phyloP scores from a whole-genome alignment of 345 rosid species.

The Sonneratia caseolaris region DNA sequence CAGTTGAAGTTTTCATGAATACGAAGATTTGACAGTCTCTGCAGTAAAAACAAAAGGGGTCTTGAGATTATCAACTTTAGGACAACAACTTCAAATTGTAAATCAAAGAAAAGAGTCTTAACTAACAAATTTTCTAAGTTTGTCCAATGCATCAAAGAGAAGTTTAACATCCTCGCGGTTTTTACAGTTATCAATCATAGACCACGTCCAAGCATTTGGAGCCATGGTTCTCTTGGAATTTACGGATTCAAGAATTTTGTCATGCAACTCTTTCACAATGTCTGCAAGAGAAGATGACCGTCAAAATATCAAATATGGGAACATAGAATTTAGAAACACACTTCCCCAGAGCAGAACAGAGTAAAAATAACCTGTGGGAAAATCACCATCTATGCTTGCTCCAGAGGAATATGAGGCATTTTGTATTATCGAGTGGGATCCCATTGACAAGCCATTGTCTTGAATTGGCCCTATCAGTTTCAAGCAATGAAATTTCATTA shows the following conservation, averaged over 20 bases:
- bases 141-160: constrained; percentile 50
- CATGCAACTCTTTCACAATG: constrained; percentile 60
- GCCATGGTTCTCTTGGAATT: constrained; percentile 57
- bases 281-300: constrained; percentile 31
- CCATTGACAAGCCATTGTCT: constrained; percentile 16
- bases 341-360: neutral
- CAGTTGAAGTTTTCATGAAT: constrained; percentile 70
- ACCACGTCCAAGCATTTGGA: constrained; percentile 81
- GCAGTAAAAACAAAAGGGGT: constrained; percentile 19
- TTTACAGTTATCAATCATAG: constrained; percentile 58
- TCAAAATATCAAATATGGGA: neutral
- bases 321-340: neutral
- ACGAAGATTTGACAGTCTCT: constrained; percentile 78
- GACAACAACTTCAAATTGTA: neutral
- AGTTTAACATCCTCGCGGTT: constrained; percentile 57
- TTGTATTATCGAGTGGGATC: constrained; percentile 11
- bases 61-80: neutral
- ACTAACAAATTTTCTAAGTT: constrained; percentile 74
- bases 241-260: constrained; percentile 49
- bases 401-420: constrained; percentile 27
- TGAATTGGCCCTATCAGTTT: constrained; percentile 11
- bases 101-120: constrained; percentile 1
- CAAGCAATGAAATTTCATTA: neutral
- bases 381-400: constrained; percentile 14
- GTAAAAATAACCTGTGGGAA: constrained; percentile 38